Evolutionary conservation across 495 filamentous ascomycete species (phyloP).

Genomic region (Opeltia flavorubescens): DNA sequence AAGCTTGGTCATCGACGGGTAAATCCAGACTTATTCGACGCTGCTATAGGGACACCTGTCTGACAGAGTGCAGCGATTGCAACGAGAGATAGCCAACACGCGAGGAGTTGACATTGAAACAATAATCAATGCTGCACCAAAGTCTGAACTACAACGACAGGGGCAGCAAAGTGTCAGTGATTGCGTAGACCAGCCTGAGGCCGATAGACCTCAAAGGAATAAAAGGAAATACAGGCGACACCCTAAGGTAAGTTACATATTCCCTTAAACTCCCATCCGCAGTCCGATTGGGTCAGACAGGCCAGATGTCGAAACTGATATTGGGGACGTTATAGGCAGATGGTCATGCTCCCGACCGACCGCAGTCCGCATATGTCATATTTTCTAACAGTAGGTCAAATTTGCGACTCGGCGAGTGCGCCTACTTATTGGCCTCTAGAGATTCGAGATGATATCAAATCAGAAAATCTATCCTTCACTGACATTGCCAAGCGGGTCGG

Average conservation of each 20-base stretch:
- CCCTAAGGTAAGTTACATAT: slow-evolving; percentile 46
- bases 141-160: not conserved
- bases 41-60: not conserved
- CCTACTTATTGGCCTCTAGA: slow-evolving; percentile 26
- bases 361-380: slow-evolving; percentile 69
- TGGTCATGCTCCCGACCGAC: slow-evolving; percentile 62
- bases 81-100: slow-evolving; percentile 41
- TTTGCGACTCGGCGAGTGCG: not conserved
- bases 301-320: slow-evolving; percentile 9
- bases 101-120: slow-evolving; percentile 29
- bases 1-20: slow-evolving; percentile 69
- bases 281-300: not conserved
- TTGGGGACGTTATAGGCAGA: slow-evolving; percentile 41
- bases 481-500: slow-evolving; percentile 73
- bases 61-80: slow-evolving; percentile 18
- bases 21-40: slow-evolving; percentile 18
- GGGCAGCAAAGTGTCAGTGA: too few relatives aligned
- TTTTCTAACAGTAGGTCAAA: slow-evolving; percentile 60
- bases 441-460: slow-evolving; percentile 59
- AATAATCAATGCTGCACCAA: not conserved
- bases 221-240: slow-evolving; percentile 65
- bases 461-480: slow-evolving; percentile 59
- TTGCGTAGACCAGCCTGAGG: slow-evolving; percentile 10
- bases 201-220: slow-evolving; percentile 25
- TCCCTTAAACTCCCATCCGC: not conserved